Conservation (phyloP, 257 asterid species). For the Craterostigma plantagineum region DNA sequence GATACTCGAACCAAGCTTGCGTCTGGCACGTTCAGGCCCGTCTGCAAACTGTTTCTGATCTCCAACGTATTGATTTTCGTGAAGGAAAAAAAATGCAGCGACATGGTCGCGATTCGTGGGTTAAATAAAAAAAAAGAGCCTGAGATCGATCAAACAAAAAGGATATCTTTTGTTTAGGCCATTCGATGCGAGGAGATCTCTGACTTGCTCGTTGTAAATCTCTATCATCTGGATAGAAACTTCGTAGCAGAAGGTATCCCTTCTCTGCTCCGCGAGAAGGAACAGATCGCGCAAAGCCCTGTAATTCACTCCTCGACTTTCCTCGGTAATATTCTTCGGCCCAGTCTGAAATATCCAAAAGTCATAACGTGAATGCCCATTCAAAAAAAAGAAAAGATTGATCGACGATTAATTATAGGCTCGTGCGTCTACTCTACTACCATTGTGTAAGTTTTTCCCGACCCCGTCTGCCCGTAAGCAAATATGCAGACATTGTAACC, state of each 20-base stretch:
- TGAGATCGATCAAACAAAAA: background rate
- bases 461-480: conserved; percentile 4
- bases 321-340: background rate
- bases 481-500: conserved; percentile 6
- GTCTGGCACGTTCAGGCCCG: conserved; percentile 88
- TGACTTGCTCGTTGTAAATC: conserved; percentile 5
- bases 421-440: conserved; percentile 1
- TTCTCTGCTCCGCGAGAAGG: conserved; percentile 1
- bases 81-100: too few relatives aligned
- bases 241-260: background rate
- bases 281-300: conserved; percentile 4
- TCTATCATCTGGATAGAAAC: conserved; percentile 5
- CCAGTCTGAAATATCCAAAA: background rate
- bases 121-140: too few relatives aligned
- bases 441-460: conserved; percentile 3
- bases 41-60: conserved; percentile 79
- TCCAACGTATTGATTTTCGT: conserved; percentile 45
- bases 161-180: conserved; percentile 5
- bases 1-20: conserved; percentile 49
- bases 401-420: too few relatives aligned
- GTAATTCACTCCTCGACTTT: conserved; percentile 1
- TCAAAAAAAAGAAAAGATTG: too few relatives aligned
- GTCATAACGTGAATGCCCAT: background rate
- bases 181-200: conserved; percentile 1
- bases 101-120: too few relatives aligned